Conservation (phyloP, 78 protist species). For the Polysphondylium violaceum region DNA sequence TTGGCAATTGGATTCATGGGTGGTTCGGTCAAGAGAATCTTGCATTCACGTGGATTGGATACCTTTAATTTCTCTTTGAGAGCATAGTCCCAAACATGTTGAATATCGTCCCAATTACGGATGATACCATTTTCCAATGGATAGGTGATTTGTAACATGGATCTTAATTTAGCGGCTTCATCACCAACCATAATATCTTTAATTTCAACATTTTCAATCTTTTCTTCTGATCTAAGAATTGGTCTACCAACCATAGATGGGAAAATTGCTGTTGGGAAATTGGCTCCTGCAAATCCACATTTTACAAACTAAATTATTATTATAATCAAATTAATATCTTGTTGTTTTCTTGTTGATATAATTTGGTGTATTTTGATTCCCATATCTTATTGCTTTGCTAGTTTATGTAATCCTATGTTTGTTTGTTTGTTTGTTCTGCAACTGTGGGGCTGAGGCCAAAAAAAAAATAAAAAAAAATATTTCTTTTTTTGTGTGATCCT, state of each 20-base stretch:
- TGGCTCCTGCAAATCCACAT: conserved; percentile 98
- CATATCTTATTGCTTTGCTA: no score
- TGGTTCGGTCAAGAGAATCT: conserved; percentile 98
- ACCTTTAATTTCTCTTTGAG: conserved; percentile 93
- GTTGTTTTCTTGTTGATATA: no score
- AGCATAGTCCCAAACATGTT: conserved; percentile 95
- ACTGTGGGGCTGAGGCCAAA: no score
- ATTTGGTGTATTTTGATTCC: no score
- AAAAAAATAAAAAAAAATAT: not conserved
- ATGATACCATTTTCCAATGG: conserved; percentile 98
- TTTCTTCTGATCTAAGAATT: conserved; percentile 94
- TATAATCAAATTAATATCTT: no score
- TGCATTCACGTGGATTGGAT: conserved; percentile 88
- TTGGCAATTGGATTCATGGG: conserved; percentile 95
- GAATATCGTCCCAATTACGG: conserved; percentile 93
- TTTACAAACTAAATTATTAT: conserved; percentile 92
- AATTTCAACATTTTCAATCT: conserved; percentile 84
- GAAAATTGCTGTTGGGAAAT: conserved; percentile 97
- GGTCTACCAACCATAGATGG: conserved; percentile 99
- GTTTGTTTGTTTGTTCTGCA: no score
- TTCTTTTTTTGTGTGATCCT: not conserved
- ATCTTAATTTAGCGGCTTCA: conserved; percentile 90
- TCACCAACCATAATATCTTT: conserved; percentile 99
- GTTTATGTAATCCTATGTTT: no score
- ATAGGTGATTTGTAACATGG: conserved; percentile 93